Evolutionary conservation across 441 rosid species (phyloP).

Genomic region (Euphorbia corollata): DNA sequence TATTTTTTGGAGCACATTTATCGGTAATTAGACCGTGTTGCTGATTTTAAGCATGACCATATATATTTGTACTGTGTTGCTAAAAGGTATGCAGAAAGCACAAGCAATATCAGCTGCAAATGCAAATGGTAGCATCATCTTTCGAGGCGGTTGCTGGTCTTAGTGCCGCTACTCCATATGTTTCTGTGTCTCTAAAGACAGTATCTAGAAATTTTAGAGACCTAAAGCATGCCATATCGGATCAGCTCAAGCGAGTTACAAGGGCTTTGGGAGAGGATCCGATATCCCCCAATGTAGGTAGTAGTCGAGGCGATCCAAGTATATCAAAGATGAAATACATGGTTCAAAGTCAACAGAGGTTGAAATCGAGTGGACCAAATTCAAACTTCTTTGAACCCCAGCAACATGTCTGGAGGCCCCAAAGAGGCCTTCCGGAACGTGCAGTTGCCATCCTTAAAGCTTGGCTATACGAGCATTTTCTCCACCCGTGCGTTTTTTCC

Average conservation of each 20-base stretch:
- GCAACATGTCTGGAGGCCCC: conserved; percentile 54
- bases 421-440: conserved; percentile 65
- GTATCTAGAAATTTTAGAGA: conserved; percentile 42
- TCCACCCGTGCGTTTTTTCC: conserved; percentile 41
- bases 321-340: conserved; percentile 23
- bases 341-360: conserved; percentile 30
- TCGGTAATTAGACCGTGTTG: no score
- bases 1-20: no score
- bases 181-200: conserved; percentile 39
- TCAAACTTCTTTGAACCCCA: conserved; percentile 39
- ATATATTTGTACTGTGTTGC: neutral
- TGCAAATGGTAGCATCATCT: conserved; percentile 57
- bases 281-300: conserved; percentile 21
- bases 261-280: conserved; percentile 39
- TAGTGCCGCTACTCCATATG: conserved; percentile 45
- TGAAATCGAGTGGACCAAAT: conserved; percentile 28
- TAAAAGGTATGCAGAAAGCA: conserved; percentile 43
- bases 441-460: conserved; percentile 51
- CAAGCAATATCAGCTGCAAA: conserved; percentile 56
- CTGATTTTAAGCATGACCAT: no score
- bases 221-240: conserved; percentile 36
- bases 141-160: conserved; percentile 56
- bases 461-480: conserved; percentile 61
- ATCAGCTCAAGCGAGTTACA: conserved; percentile 32
- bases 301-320: conserved; percentile 27